These are phyloP conservation scores for Magnolia sinica DNA, from an alignment of 164 flowering plant species.

Conservation along the genomic window DNA sequence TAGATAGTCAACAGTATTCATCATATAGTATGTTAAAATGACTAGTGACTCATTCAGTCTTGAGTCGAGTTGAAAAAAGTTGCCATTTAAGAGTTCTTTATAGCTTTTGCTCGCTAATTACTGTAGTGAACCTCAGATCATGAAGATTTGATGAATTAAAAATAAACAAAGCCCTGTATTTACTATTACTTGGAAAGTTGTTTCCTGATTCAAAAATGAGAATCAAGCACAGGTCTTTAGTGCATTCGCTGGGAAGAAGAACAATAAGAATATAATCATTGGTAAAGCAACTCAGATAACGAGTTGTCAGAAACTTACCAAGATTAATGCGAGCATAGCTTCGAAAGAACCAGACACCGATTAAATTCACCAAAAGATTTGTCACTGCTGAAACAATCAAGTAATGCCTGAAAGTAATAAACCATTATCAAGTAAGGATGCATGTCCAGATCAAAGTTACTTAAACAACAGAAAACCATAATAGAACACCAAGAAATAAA, in stretches of 20 bases:
- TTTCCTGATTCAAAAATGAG: background rate
- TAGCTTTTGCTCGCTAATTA: too few species aligned
- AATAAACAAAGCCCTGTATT: background rate
- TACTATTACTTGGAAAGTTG: background rate
- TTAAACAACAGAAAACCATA: background rate
- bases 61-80: too few species aligned
- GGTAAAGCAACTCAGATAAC: background rate
- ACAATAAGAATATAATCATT: background rate
- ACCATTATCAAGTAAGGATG: background rate
- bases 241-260: too few species aligned
- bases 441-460: background rate
- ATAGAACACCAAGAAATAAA: background rate
- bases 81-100: too few species aligned
- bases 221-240: background rate
- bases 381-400: constrained; percentile 93
- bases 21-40: too few species aligned
- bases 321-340: constrained; percentile 86
- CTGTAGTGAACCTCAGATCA: background rate
- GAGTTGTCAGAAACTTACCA: constrained; percentile 40
- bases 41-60: too few species aligned
- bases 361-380: constrained; percentile 84
- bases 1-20: too few species aligned
- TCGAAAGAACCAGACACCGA: constrained; percentile 99
- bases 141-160: background rate
- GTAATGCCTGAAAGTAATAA: constrained; percentile 68